Percentiles rank a stretch among this genome's conserved stretches.
phyloP scores from a whole-genome alignment of 108 stramenopile genomes.

The Cyclotella atomus region DNA sequence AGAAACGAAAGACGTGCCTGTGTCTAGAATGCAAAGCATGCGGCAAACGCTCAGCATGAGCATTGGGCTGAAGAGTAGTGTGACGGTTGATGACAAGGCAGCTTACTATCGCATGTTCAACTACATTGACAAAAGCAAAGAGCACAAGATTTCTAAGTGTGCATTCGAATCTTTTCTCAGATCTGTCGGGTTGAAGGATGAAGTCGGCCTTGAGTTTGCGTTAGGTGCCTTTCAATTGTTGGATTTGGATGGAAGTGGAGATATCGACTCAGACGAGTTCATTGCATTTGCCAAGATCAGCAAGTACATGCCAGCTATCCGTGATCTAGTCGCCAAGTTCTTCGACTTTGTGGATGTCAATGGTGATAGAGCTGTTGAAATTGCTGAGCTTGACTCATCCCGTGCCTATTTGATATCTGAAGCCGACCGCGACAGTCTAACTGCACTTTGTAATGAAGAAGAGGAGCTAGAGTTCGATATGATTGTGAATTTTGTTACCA shows the following conservation, averaged over 20 bases:
- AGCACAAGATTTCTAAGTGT: neutral
- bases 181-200: constrained; percentile 13
- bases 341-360: neutral
- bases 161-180: constrained; percentile 9
- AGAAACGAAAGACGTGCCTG: neutral
- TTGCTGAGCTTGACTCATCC: neutral
- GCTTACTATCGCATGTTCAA: neutral
- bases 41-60: neutral
- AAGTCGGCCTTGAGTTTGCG: constrained; percentile 24
- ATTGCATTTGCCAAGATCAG: neutral
- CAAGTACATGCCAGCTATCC: neutral
- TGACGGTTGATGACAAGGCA: neutral
- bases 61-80: too few species aligned
- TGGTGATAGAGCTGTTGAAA: neutral
- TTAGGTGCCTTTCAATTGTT: constrained; percentile 3
- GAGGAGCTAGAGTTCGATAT: neutral
- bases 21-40: neutral
- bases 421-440: neutral
- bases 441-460: neutral
- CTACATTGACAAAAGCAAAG: neutral
- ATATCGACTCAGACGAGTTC: constrained; percentile 2
- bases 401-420: neutral
- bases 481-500: constrained; percentile 28
- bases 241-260: constrained; percentile 26
- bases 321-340: neutral